These are phyloP conservation scores for Dimargaris cristalligena DNA, from an alignment of 192 early-diverging fungal species.

Conservation along the genomic window DNA sequence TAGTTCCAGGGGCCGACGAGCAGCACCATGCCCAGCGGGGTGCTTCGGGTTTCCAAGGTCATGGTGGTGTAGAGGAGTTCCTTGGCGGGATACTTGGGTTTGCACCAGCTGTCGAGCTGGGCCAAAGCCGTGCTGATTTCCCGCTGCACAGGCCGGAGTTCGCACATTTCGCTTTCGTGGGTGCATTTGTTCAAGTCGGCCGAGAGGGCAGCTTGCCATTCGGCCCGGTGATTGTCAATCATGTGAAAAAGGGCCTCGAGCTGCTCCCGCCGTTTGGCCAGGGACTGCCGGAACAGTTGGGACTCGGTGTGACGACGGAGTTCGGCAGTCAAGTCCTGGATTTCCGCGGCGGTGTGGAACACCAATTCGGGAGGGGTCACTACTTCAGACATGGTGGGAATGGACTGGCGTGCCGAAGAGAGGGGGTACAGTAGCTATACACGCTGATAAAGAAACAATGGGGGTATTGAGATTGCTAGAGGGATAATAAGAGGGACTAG, in stretches of 20 bases:
- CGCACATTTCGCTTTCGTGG: slow-evolving; percentile 32
- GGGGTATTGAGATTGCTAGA: too few relatives aligned
- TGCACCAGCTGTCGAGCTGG: slow-evolving; percentile 40
- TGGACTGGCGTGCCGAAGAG: too few relatives aligned
- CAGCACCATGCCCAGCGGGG: slow-evolving; percentile 62
- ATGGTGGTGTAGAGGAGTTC: slow-evolving; percentile 24
- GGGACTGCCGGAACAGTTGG: slow-evolving; percentile 23
- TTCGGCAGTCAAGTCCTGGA: neutral
- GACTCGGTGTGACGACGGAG: neutral
- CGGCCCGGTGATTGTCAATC: slow-evolving; percentile 38
- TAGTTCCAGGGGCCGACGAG: slow-evolving; percentile 60
- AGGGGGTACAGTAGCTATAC: too few relatives aligned
- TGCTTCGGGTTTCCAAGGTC: slow-evolving; percentile 35
- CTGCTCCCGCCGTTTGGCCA: slow-evolving; percentile 39
- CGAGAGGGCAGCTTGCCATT: slow-evolving; percentile 31
- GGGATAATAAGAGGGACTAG: too few relatives aligned
- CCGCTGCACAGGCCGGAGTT: slow-evolving; percentile 29
- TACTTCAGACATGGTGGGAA: neutral
- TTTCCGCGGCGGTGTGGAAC: slow-evolving; percentile 4
- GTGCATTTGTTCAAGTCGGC: slow-evolving; percentile 39
- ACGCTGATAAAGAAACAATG: too few relatives aligned
- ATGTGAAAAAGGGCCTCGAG: slow-evolving; percentile 39
- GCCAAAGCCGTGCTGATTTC: slow-evolving; percentile 37
- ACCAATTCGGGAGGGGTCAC: neutral
- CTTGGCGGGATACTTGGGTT: slow-evolving; percentile 20